phyloP scores from a whole-genome alignment of 1,284 basidiomycete genomes.

The Trametes hirsuta region DNA sequence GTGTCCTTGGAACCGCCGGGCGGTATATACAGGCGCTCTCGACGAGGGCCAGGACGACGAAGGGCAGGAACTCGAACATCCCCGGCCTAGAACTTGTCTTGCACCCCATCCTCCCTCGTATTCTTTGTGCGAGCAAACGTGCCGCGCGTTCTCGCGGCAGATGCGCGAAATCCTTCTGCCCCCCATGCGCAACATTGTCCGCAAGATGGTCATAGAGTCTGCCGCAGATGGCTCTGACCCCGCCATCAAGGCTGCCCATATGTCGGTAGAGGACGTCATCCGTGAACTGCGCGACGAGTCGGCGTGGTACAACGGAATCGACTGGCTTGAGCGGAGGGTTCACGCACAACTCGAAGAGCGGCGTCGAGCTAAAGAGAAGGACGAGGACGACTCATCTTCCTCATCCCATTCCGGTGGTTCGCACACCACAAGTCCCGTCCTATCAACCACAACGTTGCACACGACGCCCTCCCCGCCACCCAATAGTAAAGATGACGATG shows the following conservation, averaged over 20 bases:
- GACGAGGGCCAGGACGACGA: constrained; percentile 33
- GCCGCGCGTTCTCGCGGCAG: constrained; percentile 56
- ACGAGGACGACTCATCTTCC: constrained; percentile 49
- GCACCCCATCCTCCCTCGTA: constrained; percentile 58
- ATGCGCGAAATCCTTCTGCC: constrained; percentile 60
- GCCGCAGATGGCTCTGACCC: constrained; percentile 45
- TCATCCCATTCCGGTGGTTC: constrained; percentile 53
- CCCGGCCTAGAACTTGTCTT: constrained; percentile 45
- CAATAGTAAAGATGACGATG: constrained; percentile 41
- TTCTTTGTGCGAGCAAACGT: constrained; percentile 60
- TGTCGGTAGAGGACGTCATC: constrained; percentile 65
- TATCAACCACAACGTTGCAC: constrained; percentile 73
- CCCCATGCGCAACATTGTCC: constrained; percentile 67
- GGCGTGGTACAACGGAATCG: constrained; percentile 69
- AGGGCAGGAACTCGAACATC: constrained; percentile 47
- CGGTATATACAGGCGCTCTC: constrained; percentile 33
- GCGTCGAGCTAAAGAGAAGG: constrained; percentile 37
- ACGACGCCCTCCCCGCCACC: constrained; percentile 78
- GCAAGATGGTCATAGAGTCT: constrained; percentile 64
- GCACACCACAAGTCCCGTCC: constrained; percentile 68
- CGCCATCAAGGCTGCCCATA: constrained; percentile 50
- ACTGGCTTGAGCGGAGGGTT: constrained; percentile 57
- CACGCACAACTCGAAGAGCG: constrained; percentile 39
- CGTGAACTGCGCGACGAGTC: constrained; percentile 57
- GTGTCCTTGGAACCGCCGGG: constrained; percentile 59